phyloP scores from a whole-genome alignment of 768 basidiomycete species.

The Xerocomellus chrysenteron region DNA sequence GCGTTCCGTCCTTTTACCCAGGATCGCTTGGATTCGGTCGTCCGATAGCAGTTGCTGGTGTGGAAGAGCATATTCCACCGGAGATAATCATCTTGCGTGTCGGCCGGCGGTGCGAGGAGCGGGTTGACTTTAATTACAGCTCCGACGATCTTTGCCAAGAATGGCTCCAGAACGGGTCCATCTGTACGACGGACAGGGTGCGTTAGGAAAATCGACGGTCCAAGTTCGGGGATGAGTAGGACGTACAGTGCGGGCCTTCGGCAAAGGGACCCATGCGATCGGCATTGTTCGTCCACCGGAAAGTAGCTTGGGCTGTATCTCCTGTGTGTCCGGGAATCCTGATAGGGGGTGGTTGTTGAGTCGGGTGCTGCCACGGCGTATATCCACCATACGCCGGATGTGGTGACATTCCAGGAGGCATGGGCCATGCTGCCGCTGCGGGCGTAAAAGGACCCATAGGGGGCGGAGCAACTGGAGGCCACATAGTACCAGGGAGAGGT shows the following conservation, averaged over 20 bases:
- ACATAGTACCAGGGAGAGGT: conserved; percentile 29
- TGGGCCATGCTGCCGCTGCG: conserved; percentile 27
- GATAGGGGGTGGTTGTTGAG: conserved; percentile 25
- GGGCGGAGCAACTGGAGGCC: conserved; percentile 16
- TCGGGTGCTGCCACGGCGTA: conserved; percentile 29
- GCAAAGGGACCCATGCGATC: conserved; percentile 37
- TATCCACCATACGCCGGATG: conserved; percentile 23
- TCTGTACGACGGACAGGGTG: conserved; percentile 38
- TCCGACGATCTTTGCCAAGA: conserved; percentile 49
- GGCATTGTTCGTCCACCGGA: conserved; percentile 31
- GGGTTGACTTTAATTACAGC: conserved; percentile 59
- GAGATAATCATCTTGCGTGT: conserved; percentile 47
- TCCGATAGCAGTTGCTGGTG: conserved; percentile 59
- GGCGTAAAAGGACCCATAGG: conserved; percentile 24
- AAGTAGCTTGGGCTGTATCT: conserved; percentile 27
- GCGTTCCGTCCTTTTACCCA: conserved; percentile 66
- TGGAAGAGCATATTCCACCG: conserved; percentile 76
- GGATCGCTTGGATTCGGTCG: conserved; percentile 58
- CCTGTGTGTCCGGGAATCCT: conserved; percentile 20
- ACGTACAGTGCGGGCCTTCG: conserved; percentile 45
- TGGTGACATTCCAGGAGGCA: conserved; percentile 26
- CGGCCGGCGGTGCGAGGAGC: conserved; percentile 49
- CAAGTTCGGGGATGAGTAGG: not conserved
- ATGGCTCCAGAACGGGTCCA: conserved; percentile 68
- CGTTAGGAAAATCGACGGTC: conserved; percentile 8